A percentile compares a stretch with the other conserved stretches of the same genome.
phyloP scores from a whole-genome alignment of 176 grass and related monocot genomes.

The Avena sativa region DNA sequence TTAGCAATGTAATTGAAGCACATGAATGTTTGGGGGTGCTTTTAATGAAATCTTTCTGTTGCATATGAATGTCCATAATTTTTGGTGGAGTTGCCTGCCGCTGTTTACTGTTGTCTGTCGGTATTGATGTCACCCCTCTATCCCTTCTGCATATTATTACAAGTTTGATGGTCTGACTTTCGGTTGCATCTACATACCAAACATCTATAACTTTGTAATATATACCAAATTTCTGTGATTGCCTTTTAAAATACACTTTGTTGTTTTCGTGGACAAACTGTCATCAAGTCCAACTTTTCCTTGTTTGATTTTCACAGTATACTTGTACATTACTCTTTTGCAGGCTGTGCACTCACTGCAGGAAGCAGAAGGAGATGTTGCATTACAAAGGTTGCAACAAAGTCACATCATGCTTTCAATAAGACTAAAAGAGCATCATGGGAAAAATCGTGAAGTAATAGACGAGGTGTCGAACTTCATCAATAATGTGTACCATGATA shows the following conservation, averaged over 20 bases:
- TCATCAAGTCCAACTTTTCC: background rate
- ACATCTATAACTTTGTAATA: background rate
- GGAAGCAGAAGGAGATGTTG: slow-evolving; percentile 65
- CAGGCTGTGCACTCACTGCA: slow-evolving; percentile 92
- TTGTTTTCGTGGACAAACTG: background rate
- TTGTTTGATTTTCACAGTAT: slow-evolving; percentile 6
- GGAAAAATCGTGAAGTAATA: slow-evolving; percentile 67
- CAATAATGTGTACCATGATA: slow-evolving; percentile 53
- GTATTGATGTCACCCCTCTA: background rate
- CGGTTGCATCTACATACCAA: background rate
- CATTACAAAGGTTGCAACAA: slow-evolving; percentile 78
- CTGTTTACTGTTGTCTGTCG: background rate
- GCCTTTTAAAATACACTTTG: background rate
- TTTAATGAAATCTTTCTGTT: background rate
- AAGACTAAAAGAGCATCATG: slow-evolving; percentile 77
- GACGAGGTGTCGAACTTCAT: slow-evolving; percentile 76
- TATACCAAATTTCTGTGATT: background rate
- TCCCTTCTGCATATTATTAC: background rate
- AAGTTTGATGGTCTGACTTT: background rate
- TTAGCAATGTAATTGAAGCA: background rate
- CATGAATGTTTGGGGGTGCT: background rate
- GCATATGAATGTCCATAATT: background rate
- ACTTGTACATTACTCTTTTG: background rate
- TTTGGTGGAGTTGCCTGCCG: background rate
- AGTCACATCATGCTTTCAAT: slow-evolving; percentile 82